phyloP scores from a whole-genome alignment of 306 rosid species.

The Trichosanthes truncata region DNA sequence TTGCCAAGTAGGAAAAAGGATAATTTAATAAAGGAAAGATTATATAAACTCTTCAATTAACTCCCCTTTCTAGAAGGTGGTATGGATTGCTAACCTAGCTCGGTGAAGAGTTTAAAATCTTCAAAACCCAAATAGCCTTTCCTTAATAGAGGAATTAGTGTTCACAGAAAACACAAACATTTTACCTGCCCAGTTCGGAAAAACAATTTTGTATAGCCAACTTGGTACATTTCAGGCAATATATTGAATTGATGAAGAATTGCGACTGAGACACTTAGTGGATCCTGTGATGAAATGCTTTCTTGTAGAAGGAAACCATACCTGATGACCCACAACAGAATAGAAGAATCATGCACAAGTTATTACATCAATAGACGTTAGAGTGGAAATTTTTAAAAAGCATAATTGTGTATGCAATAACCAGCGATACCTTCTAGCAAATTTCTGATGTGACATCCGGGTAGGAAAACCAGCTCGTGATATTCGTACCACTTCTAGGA shows the following conservation, averaged over 20 bases:
- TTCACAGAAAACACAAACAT: neutral
- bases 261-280: constrained; percentile 92
- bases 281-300: constrained; percentile 75
- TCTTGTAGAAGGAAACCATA: constrained; percentile 96
- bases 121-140: neutral
- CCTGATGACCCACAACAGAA: constrained; percentile 31
- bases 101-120: neutral
- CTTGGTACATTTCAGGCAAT: constrained; percentile 97
- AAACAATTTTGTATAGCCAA: constrained; percentile 93
- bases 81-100: neutral
- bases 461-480: constrained; percentile 99
- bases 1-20: neutral
- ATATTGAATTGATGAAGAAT: constrained; percentile 97
- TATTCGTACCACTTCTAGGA: constrained; percentile 94
- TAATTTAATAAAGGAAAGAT: neutral
- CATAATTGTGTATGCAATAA: constrained; percentile 6
- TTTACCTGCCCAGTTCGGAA: constrained; percentile 98
- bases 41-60: neutral
- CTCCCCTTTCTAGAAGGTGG: neutral
- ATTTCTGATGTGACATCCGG: constrained; percentile 89
- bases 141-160: neutral
- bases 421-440: constrained; percentile 68
- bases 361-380: neutral
- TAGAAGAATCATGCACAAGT: neutral
- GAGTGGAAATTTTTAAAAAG: neutral